phyloP scores from a whole-genome alignment of 148 eudicot species.

The Heliamphora exappendiculata region DNA sequence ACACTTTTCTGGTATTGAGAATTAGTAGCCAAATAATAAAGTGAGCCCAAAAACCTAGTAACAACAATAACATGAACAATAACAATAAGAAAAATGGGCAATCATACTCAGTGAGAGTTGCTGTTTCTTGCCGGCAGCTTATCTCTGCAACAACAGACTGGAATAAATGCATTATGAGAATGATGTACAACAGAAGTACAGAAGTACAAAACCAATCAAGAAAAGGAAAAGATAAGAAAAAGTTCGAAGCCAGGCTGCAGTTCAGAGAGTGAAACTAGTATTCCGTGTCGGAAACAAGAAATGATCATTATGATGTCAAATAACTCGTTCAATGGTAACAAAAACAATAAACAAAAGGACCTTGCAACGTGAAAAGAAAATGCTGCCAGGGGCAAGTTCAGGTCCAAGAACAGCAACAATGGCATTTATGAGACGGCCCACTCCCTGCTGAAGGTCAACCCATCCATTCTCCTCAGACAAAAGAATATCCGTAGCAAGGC shows the following conservation, averaged over 20 bases:
- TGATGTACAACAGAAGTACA: conserved; percentile 9
- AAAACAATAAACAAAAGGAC: conserved; percentile 21
- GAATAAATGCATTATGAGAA: conserved; percentile 19
- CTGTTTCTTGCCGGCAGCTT: conserved; percentile 80
- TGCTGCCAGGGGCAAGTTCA: conserved; percentile 96
- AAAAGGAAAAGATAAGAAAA: too few species aligned
- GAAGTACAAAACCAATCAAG: conserved; percentile 1
- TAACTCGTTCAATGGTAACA: neutral
- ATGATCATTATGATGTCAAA: neutral
- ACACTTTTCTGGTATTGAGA: neutral
- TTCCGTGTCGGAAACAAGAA: neutral
- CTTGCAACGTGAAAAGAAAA: conserved; percentile 98
- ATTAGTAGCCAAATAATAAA: neutral
- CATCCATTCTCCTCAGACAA: conserved; percentile 85
- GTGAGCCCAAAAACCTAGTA: neutral
- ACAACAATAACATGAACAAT: conserved; percentile 15
- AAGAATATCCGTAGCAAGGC: conserved; percentile 85
- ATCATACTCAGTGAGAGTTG: conserved; percentile 88
- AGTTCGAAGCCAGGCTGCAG: neutral
- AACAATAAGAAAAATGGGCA: conserved; percentile 8
- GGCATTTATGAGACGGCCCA: conserved; percentile 95
- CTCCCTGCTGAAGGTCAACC: conserved; percentile 91
- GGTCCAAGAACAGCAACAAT: conserved; percentile 98
- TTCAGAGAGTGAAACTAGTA: neutral
- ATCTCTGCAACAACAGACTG: conserved; percentile 96